Base-by-base conservation (phyloP, 768 basidiomycete genomes). In the Pulveroboletus sp. region DNA sequence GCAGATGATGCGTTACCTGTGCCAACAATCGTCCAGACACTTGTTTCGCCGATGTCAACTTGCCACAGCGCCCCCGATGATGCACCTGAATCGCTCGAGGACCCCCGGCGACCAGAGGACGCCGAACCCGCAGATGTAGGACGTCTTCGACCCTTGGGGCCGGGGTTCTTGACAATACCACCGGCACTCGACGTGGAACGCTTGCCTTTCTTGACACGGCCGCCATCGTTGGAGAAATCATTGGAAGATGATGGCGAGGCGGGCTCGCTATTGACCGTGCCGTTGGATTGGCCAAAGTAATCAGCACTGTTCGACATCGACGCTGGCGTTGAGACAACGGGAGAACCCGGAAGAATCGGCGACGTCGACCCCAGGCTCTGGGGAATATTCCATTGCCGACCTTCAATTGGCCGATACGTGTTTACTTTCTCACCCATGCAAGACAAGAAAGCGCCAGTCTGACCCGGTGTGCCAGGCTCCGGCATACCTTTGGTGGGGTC, bases 381-480 rank as follows among this genome's bases (percentile, higher is more conserved):
- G 6, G 71, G 74, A 50, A 63, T 69, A 54, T 83, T 85, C 90
- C 90, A 93, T 53, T 82, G 80, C 26, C 91, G 82, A 17, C 85
- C 86, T 37, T 92, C 90, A 36, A 85, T 81, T 14, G 89, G 88
- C 30, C 87, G 82, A 63, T 90, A 92, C 0, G 90, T 90, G 63
- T 92, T 93, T 48, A 94, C 91, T 66, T 92, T 91, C 70, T 93
- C 92, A 56, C 89, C 89, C 84, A 91, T 86, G 71, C 92, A 93
- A 8, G 87, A 89, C 55, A 93, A 67, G 78, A 91, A 94, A 8
- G 89, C 82, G 37, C 91, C 89, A 7, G 82, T 85, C 32, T 75
- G 65, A 17, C 91, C 91, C 1, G 88, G 86, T 1, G 85, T 85
- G 26, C 89, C 89, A 10, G 80, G 80, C 47, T 90, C 86, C 4